These are phyloP conservation scores for Tulasnella sp. DNA, from an alignment of 768 basidiomycete species.

Conservation along the genomic window DNA sequence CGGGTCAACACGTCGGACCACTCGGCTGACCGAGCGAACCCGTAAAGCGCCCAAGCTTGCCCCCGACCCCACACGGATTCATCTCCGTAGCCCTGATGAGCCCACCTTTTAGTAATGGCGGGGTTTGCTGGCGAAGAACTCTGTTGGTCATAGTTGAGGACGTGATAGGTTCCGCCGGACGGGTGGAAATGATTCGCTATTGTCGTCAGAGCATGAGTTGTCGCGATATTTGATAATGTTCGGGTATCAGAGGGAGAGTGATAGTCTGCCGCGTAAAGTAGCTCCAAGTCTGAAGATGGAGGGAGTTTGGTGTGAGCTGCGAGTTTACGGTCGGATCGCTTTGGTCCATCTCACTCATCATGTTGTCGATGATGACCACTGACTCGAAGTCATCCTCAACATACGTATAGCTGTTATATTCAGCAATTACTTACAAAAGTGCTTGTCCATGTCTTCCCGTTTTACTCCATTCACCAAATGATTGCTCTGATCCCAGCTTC, in stretches of 20 bases:
- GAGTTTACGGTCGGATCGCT: not conserved
- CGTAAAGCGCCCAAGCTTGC: slow-evolving; percentile 19
- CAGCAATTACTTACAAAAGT: slow-evolving; percentile 7
- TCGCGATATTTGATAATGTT: not conserved
- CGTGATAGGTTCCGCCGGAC: slow-evolving; percentile 4
- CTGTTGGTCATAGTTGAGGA: slow-evolving; percentile 5
- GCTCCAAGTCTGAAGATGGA: not conserved
- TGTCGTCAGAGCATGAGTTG: slow-evolving; percentile 6
- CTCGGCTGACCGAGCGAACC: slow-evolving; percentile 11
- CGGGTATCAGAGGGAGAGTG: not conserved
- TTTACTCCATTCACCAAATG: slow-evolving; percentile 7
- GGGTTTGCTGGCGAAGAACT: not conserved
- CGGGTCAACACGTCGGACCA: not conserved
- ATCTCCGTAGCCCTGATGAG: slow-evolving; percentile 10
- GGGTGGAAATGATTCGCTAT: slow-evolving; percentile 3
- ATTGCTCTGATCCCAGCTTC: slow-evolving; percentile 16
- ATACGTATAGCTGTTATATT: not conserved
- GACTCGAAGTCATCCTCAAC: not conserved
- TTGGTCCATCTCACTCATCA: not conserved
- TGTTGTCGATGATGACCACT: slow-evolving; percentile 22
- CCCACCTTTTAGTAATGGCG: slow-evolving; percentile 8
- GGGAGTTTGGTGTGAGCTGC: not conserved
- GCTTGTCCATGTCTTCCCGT: slow-evolving; percentile 13
- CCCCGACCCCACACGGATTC: slow-evolving; percentile 16
- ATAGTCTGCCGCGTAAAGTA: not conserved